Conservation (phyloP, 257 asterid genomes). For the Solanum chilense region DNA sequence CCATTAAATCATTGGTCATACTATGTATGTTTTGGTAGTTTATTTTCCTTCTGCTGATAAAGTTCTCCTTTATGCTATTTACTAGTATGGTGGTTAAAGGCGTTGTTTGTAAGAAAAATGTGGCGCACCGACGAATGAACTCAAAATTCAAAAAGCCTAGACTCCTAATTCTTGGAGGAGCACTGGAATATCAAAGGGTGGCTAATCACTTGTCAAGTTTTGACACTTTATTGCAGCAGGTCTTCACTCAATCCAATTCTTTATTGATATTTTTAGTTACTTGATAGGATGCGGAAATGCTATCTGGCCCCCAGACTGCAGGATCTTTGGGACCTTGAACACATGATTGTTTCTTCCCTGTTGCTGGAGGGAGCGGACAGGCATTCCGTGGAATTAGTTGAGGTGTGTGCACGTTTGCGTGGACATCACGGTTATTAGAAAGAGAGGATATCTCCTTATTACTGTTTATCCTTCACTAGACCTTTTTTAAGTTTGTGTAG, state of each 20-base stretch:
- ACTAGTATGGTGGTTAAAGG: constrained; percentile 75
- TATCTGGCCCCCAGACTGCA: not conserved
- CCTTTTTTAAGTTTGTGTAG: not conserved
- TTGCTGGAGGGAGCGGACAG: not conserved
- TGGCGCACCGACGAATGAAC: constrained; percentile 91
- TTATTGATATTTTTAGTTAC: not conserved
- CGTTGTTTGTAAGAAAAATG: constrained; percentile 88
- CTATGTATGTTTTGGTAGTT: not conserved
- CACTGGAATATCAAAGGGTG: constrained; percentile 94
- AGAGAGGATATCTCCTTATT: not conserved
- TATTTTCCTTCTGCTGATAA: constrained; percentile 5
- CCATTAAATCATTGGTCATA: not conserved
- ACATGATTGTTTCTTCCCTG: not conserved
- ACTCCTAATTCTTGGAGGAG: constrained; percentile 85
- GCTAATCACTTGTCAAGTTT: constrained; percentile 83
- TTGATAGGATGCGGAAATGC: not conserved
- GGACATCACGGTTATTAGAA: not conserved
- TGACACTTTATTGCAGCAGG: constrained; percentile 97
- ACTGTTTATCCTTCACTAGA: not conserved
- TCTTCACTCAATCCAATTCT: constrained; percentile 11
- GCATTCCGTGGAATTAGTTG: not conserved
- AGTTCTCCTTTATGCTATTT: constrained; percentile 9
- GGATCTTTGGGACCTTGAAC: not conserved
- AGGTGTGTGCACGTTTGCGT: not conserved
- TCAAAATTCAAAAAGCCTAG: constrained; percentile 83